A percentile compares a stretch with the other conserved stretches of the same genome.
These are phyloP conservation scores for Leptographium radiaticola DNA, from an alignment of 2,329 filamentous ascomycete genomes.

Conservation along the genomic window DNA sequence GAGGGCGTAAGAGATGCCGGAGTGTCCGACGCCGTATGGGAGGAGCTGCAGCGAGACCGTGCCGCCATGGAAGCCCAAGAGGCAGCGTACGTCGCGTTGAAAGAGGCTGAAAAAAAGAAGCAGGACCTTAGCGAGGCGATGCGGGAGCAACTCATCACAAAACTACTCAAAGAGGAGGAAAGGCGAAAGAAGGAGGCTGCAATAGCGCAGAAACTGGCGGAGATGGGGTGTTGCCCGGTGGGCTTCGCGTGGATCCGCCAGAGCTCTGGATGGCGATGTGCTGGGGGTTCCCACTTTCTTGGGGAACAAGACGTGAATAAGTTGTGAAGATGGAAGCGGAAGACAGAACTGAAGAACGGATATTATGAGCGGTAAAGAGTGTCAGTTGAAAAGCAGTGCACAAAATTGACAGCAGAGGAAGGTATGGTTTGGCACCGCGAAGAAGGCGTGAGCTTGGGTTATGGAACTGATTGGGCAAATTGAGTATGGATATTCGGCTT, in stretches of 20 bases:
- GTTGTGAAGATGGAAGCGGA: neutral
- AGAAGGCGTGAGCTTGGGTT: no score
- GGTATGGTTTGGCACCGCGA: no score
- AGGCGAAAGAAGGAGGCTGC: neutral
- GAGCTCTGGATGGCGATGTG: neutral
- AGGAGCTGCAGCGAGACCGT: slow-evolving; percentile 35
- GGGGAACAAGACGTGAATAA: neutral
- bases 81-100: neutral
- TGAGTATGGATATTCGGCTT: no score
- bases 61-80: slow-evolving; percentile 15
- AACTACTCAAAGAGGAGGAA: slow-evolving; percentile 20
- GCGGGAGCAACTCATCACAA: slow-evolving; percentile 17
- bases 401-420: no score
- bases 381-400: neutral
- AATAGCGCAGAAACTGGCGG: neutral
- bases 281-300: neutral
- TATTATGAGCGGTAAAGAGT: neutral
- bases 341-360: neutral
- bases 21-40: slow-evolving; percentile 48
- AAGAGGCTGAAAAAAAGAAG: neutral
- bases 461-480: no score
- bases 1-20: slow-evolving; percentile 34
- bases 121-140: neutral
- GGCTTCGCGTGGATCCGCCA: neutral
- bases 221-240: neutral